Conservation (phyloP, 1,284 basidiomycete genomes). For the Wallemia mellicola region DNA sequence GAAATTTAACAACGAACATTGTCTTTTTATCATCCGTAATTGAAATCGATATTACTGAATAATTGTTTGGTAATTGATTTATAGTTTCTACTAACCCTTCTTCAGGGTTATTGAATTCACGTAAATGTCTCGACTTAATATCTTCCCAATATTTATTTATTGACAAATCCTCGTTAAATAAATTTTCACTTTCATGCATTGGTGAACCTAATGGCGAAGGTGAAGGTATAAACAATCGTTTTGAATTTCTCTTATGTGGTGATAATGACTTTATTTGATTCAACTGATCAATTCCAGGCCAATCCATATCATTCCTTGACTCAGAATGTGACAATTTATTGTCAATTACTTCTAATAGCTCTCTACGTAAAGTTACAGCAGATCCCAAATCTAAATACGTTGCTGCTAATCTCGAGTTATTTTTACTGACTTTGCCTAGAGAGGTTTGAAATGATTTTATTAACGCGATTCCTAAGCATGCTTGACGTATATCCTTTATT, state of each 20-base stretch:
- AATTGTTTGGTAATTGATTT: conserved; percentile 33
- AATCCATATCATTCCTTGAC: conserved; percentile 14
- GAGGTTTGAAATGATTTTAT: conserved; percentile 47
- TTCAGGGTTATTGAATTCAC: conserved; percentile 7
- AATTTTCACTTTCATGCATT: conserved; percentile 14
- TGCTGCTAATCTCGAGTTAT: conserved; percentile 26
- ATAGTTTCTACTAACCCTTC: conserved; percentile 16
- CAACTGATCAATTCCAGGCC: conserved; percentile 21
- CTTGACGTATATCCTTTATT: conserved; percentile 38
- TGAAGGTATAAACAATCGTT: neutral
- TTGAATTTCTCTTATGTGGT: neutral
- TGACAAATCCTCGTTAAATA: conserved; percentile 14
- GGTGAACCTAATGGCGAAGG: neutral
- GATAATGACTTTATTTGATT: neutral
- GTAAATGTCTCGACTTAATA: conserved; percentile 24
- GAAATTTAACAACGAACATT: conserved; percentile 54
- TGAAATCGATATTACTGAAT: conserved; percentile 61
- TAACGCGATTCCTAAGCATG: conserved; percentile 34
- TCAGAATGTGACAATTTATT: conserved; percentile 22
- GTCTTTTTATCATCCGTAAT: conserved; percentile 53
- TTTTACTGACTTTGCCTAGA: conserved; percentile 27
- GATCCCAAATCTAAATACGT: conserved; percentile 28
- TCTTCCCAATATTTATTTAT: conserved; percentile 30
- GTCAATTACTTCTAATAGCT: conserved; percentile 21
- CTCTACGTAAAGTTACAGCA: conserved; percentile 44